These are phyloP conservation scores for Fusarium tricinctum DNA, from an alignment of 2,329 filamentous ascomycete species.

Conservation along the genomic window DNA sequence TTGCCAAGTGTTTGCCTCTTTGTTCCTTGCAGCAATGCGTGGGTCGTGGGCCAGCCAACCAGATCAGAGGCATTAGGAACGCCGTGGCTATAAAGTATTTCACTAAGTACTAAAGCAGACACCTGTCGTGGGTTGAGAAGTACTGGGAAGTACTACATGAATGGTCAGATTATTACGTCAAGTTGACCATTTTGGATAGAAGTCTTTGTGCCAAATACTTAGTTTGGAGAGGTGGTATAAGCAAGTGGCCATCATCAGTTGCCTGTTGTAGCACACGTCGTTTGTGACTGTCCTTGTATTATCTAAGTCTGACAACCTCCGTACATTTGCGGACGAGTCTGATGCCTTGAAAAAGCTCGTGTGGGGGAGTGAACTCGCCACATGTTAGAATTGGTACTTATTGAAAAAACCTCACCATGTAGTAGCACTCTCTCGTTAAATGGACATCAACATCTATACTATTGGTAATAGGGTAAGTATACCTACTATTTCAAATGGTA, in stretches of 20 bases:
- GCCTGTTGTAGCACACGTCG: not conserved
- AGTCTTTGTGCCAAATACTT: not conserved
- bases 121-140: not conserved
- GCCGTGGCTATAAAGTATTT: slow-evolving; percentile 29
- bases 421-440: too few species aligned
- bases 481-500: too few species aligned
- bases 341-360: not conserved
- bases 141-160: not conserved
- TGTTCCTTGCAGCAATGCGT: slow-evolving; percentile 29
- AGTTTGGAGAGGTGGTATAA: not conserved
- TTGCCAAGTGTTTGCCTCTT: slow-evolving; percentile 6
- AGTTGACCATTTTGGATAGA: not conserved
- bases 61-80: not conserved
- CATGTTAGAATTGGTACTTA: not conserved
- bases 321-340: not conserved
- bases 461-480: too few species aligned
- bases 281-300: slow-evolving; percentile 1
- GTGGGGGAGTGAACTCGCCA: not conserved
- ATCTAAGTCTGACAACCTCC: not conserved
- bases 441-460: too few species aligned
- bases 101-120: slow-evolving; percentile 3
- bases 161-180: not conserved
- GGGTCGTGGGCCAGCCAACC: slow-evolving; percentile 11
- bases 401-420: too few species aligned
- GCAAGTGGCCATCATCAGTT: not conserved